Evolutionary conservation across 768 basidiomycete species (phyloP).

Genomic region (Amylocystis lapponica): DNA sequence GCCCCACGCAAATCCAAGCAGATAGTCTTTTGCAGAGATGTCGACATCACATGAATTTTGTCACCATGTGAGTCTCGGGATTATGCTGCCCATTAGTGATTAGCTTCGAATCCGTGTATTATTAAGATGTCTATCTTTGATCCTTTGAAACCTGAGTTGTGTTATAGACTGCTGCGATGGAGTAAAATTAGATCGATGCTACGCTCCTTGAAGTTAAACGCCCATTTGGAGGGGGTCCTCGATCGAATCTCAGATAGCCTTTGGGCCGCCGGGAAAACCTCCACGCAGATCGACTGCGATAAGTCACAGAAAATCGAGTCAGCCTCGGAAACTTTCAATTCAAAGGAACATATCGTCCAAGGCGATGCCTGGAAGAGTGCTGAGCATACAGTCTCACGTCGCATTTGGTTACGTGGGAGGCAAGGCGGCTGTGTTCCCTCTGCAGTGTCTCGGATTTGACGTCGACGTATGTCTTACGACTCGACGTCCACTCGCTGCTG

Average conservation of each 20-base stretch:
- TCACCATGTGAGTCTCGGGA: too few species aligned
- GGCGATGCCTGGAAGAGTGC: slow-evolving; percentile 45
- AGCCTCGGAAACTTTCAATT: background rate
- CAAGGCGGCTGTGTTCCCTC: slow-evolving; percentile 72
- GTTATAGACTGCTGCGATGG: too few species aligned
- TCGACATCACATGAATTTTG: too few species aligned
- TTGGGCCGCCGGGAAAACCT: background rate
- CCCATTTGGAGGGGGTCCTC: background rate
- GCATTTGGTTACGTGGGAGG: slow-evolving; percentile 91
- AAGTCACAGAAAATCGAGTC: background rate
- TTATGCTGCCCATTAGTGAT: too few species aligned
- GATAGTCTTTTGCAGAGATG: too few species aligned
- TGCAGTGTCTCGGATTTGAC: slow-evolving; percentile 87
- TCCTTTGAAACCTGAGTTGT: too few species aligned
- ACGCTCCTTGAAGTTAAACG: background rate
- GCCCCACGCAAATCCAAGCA: too few species aligned
- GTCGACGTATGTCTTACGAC: slow-evolving; percentile 72
- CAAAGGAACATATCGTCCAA: background rate
- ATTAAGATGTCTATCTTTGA: too few species aligned
- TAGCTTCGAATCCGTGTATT: too few species aligned
- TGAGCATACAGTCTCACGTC: slow-evolving; percentile 93
- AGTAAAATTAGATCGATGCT: too few species aligned
- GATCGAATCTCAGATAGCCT: background rate
- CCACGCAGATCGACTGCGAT: background rate
- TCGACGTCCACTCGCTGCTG: too few species aligned